Evolutionary conservation across 768 basidiomycete species (phyloP), one percentile per base, ranked within the genome.

Genomic region (Lactifluus piperatus): DNA sequence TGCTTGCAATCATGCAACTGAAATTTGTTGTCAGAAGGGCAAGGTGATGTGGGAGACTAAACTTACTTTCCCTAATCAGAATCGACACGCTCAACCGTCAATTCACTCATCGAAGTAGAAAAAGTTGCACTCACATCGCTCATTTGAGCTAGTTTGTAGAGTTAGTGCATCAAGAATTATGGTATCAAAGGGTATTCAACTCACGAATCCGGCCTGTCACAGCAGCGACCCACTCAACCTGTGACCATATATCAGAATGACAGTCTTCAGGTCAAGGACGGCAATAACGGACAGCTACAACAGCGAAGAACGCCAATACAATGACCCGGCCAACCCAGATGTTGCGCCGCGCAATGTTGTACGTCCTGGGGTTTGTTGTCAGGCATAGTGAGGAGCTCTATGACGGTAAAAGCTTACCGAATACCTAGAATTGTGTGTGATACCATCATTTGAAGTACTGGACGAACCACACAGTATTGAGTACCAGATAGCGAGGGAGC

Each of bases 371-470:
- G 27, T 59, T 56, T 46, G 34, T 30, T 36, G 18, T 62, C 43
- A 41, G 54, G 37, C 5, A 13, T 47, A 9, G 39, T 4, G 26
- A n/a, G 29, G n/a, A 48, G 20, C 5, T 44, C 4, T 2, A 18
- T 34, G 44, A 20, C 11, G 44, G 44, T 18, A 3, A 22, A n/a
- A 41, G 57, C 70, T 49, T 68, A 82, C 84, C 84, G 77, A 48
- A 84, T 68, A 7, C 79, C 85, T 43, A 88, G 67, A 54, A 88
- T 86, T 7, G 77, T 71, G 65, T 88, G 85, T 7, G 85, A 85
- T 45, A 83, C 71, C 79, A 83, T 82, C 0, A 74, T 73, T 69
- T 87, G 86, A 8, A 85, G 16, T 4, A 82, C 86, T 87, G 52
- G 3, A 29, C 39, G 16, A 41, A 18, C 5, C 22, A 5, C 6